These are phyloP conservation scores for Punica granatum DNA, from an alignment of 345 rosid genomes.

Conservation along the genomic window DNA sequence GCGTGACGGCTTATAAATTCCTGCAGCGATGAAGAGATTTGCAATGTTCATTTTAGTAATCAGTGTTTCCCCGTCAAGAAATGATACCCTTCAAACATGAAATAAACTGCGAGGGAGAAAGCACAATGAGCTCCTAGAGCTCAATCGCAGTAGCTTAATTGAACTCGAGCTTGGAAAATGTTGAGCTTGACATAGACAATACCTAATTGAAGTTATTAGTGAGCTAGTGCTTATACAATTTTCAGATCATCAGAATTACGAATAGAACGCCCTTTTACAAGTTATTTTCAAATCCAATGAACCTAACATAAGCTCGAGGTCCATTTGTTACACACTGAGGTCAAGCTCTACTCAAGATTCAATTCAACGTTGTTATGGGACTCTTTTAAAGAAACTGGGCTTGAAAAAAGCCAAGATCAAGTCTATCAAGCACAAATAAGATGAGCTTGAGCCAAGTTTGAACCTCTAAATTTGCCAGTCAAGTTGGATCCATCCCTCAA, in stretches of 20 bases:
- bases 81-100: background rate
- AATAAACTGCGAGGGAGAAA: background rate
- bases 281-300: background rate
- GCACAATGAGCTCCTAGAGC: background rate
- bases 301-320: background rate
- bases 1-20: constrained; percentile 33
- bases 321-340: background rate
- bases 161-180: background rate
- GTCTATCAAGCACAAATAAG: background rate
- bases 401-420: background rate
- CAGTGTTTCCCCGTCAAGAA: background rate
- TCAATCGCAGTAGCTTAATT: background rate
- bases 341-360: background rate
- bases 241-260: background rate
- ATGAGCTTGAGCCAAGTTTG: background rate
- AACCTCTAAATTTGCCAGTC: background rate
- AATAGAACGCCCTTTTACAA: background rate
- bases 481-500: no score
- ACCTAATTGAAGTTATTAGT: background rate
- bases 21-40: constrained; percentile 17
- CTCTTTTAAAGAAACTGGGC: background rate
- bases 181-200: background rate
- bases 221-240: no score
- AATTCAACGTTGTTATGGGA: background rate
- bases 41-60: background rate